Conservation (phyloP, 768 basidiomycete genomes). For the Solioccasus polychromus region DNA sequence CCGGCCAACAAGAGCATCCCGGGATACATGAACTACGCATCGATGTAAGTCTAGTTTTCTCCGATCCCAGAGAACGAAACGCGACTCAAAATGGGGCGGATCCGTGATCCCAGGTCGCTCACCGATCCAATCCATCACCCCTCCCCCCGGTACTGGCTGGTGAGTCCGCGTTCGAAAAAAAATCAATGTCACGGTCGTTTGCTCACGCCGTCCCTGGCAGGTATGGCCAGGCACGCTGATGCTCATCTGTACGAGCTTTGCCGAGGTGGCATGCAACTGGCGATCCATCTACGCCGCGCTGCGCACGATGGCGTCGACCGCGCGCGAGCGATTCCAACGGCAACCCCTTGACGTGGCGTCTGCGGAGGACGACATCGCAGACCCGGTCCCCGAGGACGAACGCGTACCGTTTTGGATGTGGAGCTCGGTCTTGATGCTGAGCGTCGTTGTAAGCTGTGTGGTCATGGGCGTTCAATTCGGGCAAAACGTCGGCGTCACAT, state of each 20-base stretch:
- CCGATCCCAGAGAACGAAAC: too few relatives aligned
- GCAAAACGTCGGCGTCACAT: conserved; percentile 44
- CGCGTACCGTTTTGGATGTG: conserved; percentile 57
- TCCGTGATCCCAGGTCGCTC: conserved; percentile 35
- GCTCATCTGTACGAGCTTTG: conserved; percentile 49
- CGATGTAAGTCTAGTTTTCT: conserved; percentile 8
- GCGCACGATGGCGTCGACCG: background rate
- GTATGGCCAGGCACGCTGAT: conserved; percentile 37
- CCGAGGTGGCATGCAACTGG: conserved; percentile 25
- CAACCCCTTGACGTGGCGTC: conserved; percentile 2
- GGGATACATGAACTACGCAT: conserved; percentile 26
- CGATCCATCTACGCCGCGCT: conserved; percentile 16
- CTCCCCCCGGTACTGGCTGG: conserved; percentile 58
- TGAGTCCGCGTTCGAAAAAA: too few relatives aligned
- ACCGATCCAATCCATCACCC: conserved; percentile 41
- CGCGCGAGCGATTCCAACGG: conserved; percentile 7
- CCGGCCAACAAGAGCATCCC: conserved; percentile 8
- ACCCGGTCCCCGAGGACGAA: conserved; percentile 51
- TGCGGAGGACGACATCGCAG: conserved; percentile 40
- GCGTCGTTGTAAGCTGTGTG: conserved; percentile 47
- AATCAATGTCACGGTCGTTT: too few relatives aligned
- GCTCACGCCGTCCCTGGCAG: conserved; percentile 2
- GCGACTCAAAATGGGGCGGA: background rate
- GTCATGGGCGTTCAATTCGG: conserved; percentile 54
- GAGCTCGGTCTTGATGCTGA: conserved; percentile 46